Base-by-base conservation (phyloP, 768 basidiomycete species). In the Mycena kentingensis region DNA sequence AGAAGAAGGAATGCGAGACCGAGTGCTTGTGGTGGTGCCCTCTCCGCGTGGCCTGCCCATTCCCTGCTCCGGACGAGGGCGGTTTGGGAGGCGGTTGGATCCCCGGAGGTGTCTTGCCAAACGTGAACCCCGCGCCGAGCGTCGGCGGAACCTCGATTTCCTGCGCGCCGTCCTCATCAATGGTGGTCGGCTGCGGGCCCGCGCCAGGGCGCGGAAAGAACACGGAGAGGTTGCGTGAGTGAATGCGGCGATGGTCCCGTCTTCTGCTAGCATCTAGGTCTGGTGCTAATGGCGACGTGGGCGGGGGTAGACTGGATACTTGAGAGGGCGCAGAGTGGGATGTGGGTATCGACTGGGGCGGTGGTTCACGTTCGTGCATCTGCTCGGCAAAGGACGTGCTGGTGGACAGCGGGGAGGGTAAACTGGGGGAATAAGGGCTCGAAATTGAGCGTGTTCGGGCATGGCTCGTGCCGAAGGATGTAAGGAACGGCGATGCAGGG, bases 11-110 rank as follows among this genome's bases (percentile, higher is more conserved):
- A 67, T 97, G 93, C 1, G 93, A 96, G 11, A 94, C 69, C 0
- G 93, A 96, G 68, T 96, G 94, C 68, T 93, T 93, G 64, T 96
- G 94, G 69, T 97, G 88, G 63, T 93, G 91, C 0, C 90, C 91
- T 34, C 88, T 71, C 29, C 84, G 74, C 10, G 75, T 72, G 3
- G 77, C 60, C 0, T 73, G 61, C 1, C 70, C 64, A n/a, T n/a
- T n/a, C n/a, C n/a, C n/a, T n/a, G n/a, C n/a, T 10, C 72, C 62
- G 1, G 64, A 47, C 0, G 68, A 52, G 55, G 70, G 43, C 62
- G 74, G 52, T 57, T 67, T 4, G 63, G 65, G 56, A 60, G 27
- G 62, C 76, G 77, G 64, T 19, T 70, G 69, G 15, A 71, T 67
- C 7, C 72, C 71, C n/a, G 78, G 75, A 5, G 58, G 58, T 4